Evolutionary conservation across 176 grass and related monocot genomes (phyloP).

Genomic region (Aegilops umbellulata): DNA sequence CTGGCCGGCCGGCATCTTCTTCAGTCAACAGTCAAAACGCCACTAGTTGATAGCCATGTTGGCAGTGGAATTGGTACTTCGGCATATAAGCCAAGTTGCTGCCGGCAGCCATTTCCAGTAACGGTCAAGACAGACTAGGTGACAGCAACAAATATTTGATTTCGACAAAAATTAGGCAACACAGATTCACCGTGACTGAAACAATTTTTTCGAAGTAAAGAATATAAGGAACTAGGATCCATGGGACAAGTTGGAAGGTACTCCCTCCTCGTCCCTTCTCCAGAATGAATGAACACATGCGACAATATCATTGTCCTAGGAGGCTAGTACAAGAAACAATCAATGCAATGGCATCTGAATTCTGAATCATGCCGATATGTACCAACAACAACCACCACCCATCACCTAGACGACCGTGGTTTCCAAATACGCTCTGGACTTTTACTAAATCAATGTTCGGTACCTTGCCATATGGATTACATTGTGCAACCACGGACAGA

Average conservation of each 20-base stretch:
- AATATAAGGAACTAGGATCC: not conserved
- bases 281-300: not conserved
- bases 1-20: not conserved
- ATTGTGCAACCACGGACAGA: not conserved
- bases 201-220: not conserved
- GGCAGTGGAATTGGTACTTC: too few relatives aligned
- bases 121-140: not conserved
- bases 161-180: not conserved
- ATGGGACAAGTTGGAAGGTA: not conserved
- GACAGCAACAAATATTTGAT: not conserved
- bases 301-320: not conserved
- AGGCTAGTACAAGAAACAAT: not conserved
- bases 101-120: not conserved
- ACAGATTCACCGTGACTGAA: not conserved
- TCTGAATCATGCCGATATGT: not conserved
- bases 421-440: not conserved
- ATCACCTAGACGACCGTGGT: not conserved
- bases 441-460: not conserved
- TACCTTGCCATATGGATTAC: not conserved
- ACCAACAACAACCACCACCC: conserved; percentile 23
- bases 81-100: conserved; percentile 11
- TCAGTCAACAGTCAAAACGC: not conserved
- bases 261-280: not conserved
- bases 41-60: not conserved
- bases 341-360: not conserved